Evolutionary conservation across 352 stramenopile species (phyloP).

Genomic region (Globisporangium alternatum): DNA sequence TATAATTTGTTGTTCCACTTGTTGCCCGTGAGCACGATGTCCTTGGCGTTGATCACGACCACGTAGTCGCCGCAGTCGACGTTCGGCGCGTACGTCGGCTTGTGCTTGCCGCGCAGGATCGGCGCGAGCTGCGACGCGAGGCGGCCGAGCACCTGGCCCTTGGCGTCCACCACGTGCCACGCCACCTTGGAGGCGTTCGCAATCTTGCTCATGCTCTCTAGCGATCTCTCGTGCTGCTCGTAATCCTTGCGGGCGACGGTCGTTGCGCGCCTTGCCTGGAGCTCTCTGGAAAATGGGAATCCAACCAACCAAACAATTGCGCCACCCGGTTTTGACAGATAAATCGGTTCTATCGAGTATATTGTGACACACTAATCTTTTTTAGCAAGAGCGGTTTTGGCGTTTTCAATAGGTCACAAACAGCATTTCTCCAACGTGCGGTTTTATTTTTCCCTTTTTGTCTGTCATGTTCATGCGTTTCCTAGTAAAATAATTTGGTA

Average conservation of each 20-base stretch:
- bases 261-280: conserved; percentile 1
- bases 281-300: background rate
- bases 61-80: conserved; percentile 98
- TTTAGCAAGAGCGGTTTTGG: too few species aligned
- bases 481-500: too few species aligned
- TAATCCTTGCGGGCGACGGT: background rate
- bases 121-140: conserved; percentile 94
- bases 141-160: conserved; percentile 94
- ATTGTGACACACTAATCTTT: too few species aligned
- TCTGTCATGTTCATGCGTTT: too few species aligned
- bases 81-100: conserved; percentile 97
- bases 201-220: conserved; percentile 69
- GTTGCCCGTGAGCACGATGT: conserved; percentile 95
- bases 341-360: too few species aligned
- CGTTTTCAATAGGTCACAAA: too few species aligned
- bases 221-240: background rate
- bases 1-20: conserved; percentile 98
- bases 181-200: conserved; percentile 75
- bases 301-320: conserved; percentile 2
- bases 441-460: too few species aligned
- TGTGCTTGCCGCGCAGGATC: conserved; percentile 98
- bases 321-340: too few species aligned
- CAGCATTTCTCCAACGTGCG: too few species aligned
- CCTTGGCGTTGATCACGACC: conserved; percentile 95
- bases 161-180: conserved; percentile 97